A percentile compares a stretch with the other conserved stretches of the same genome.
Conservation (phyloP, 768 basidiomycete species). For the Ramaria rubella region DNA sequence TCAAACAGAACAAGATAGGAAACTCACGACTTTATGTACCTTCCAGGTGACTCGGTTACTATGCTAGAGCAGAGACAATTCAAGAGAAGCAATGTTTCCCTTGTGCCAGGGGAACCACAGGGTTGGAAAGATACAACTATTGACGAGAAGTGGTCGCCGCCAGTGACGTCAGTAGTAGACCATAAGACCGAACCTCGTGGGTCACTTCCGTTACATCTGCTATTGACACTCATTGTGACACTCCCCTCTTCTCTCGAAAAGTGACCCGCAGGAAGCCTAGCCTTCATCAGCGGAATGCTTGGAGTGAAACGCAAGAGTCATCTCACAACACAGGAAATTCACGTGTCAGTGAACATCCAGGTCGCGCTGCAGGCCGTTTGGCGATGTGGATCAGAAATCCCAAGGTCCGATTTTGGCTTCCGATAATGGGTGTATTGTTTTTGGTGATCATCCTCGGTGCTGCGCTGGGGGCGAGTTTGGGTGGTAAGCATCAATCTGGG, state of each 20-base stretch:
- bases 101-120: not conserved
- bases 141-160: not conserved
- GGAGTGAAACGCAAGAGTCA: not conserved
- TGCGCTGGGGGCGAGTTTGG: conserved; percentile 40
- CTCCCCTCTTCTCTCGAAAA: not conserved
- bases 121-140: not conserved
- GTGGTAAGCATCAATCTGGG: conserved; percentile 27
- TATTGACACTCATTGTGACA: not conserved
- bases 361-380: not conserved
- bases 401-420: not conserved
- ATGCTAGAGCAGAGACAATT: conserved; percentile 36
- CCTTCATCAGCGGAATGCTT: not conserved
- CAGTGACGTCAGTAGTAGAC: not conserved
- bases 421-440: conserved; percentile 13
- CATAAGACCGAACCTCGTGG: not conserved
- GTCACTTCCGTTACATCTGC: too few relatives aligned
- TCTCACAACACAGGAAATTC: not conserved
- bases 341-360: not conserved
- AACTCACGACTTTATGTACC: not conserved
- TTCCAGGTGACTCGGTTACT: not conserved
- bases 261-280: not conserved
- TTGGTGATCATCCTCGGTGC: conserved; percentile 28
- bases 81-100: conserved; percentile 31
- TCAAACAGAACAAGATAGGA: not conserved
- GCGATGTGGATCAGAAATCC: not conserved